A percentile compares a stretch with the other conserved stretches of the same genome.
Evolutionary conservation across 2,329 filamentous ascomycete genomes (phyloP).

Genomic region (Colletotrichum acutatum): DNA sequence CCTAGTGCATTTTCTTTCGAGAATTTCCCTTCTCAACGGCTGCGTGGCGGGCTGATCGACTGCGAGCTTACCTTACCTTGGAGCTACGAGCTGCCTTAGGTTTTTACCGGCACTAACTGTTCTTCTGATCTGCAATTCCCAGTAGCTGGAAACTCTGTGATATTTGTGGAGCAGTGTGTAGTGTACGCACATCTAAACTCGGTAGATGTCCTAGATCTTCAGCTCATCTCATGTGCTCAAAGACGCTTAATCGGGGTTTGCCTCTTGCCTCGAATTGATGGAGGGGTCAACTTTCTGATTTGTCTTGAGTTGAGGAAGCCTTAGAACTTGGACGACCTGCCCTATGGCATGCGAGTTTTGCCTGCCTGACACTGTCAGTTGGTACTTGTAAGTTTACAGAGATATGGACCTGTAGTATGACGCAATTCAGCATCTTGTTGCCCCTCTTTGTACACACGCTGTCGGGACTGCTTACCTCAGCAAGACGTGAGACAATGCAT

Average conservation of each 20-base stretch:
- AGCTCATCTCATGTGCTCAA: not conserved
- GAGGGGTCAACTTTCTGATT: not conserved
- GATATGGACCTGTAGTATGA: slow-evolving; percentile 3
- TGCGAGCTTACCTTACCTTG: not conserved
- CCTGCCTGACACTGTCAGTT: not conserved
- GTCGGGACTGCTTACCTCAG: slow-evolving; percentile 19
- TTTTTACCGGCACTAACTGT: not conserved
- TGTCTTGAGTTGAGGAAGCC: too few species aligned
- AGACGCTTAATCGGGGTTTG: not conserved
- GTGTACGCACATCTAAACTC: not conserved
- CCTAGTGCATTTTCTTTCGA: not conserved
- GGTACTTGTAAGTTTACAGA: not conserved
- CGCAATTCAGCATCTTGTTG: slow-evolving; percentile 11
- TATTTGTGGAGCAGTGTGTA: not conserved
- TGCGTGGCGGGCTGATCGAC: not conserved
- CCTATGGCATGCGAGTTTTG: not conserved
- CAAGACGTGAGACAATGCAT: not conserved
- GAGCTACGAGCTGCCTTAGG: not conserved
- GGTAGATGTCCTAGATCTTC: not conserved
- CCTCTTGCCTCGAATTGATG: not conserved
- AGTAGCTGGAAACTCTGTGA: not conserved
- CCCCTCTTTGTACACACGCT: not conserved
- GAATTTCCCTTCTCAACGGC: not conserved
- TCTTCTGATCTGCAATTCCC: not conserved
- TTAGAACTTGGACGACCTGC: not conserved